Conservation (phyloP, 2,329 filamentous ascomycete genomes). For the Alternaria panax region DNA sequence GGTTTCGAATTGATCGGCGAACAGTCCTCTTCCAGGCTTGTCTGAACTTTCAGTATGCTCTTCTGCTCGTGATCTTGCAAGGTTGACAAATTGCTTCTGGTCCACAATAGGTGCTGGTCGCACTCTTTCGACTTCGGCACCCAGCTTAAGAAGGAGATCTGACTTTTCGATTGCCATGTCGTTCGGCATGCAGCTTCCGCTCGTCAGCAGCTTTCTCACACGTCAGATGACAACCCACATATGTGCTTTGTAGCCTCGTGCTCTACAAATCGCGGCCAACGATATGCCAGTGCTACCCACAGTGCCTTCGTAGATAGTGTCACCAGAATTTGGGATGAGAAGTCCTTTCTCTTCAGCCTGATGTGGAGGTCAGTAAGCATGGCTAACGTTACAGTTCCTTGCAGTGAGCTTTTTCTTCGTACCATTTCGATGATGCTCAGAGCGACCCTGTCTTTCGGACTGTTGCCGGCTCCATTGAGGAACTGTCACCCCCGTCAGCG, state of each 20-base stretch:
- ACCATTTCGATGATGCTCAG: slow-evolving; percentile 81
- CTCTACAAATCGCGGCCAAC: slow-evolving; percentile 84
- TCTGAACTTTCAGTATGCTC: slow-evolving; percentile 70
- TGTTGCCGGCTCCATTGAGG: slow-evolving; percentile 91
- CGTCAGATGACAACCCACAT: slow-evolving; percentile 63
- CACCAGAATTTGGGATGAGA: slow-evolving; percentile 79
- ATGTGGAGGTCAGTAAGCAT: slow-evolving; percentile 25
- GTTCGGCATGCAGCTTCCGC: slow-evolving; percentile 83
- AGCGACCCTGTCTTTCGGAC: slow-evolving; percentile 94
- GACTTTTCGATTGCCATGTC: slow-evolving; percentile 91
- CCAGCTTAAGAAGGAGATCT: slow-evolving; percentile 85
- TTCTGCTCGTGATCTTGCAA: slow-evolving; percentile 76
- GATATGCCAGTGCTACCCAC: slow-evolving; percentile 97
- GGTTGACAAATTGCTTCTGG: slow-evolving; percentile 91
- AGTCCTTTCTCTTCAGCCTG: slow-evolving; percentile 79
- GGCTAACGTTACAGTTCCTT: neutral
- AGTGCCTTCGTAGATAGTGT: slow-evolving; percentile 97
- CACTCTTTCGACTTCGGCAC: slow-evolving; percentile 91
- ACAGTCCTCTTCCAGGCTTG: slow-evolving; percentile 80
- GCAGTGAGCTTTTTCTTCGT: slow-evolving; percentile 16
- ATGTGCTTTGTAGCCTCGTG: slow-evolving; percentile 87
- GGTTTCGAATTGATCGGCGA: slow-evolving; percentile 96
- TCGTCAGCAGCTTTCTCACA: slow-evolving; percentile 14
- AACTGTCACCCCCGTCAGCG: slow-evolving; percentile 60
- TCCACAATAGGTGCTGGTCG: slow-evolving; percentile 93